A percentile compares a stretch with the other conserved stretches of the same genome.
These are phyloP conservation scores for Fusarium torreyae DNA, from an alignment of 2,329 filamentous ascomycete species.

Conservation along the genomic window DNA sequence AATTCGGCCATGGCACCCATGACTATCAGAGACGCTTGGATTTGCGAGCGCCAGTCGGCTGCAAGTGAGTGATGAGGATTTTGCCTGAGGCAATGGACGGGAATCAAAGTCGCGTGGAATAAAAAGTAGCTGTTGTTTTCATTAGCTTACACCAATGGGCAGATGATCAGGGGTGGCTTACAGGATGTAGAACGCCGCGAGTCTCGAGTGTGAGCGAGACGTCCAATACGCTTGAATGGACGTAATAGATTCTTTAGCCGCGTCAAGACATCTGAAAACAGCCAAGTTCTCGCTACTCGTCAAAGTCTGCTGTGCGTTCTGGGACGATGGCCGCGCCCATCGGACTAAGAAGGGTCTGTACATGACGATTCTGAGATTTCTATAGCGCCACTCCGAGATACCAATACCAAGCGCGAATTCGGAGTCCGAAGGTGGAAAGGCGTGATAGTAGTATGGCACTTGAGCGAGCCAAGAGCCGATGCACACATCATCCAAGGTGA, in stretches of 20 bases:
- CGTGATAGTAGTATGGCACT: constrained; percentile 31
- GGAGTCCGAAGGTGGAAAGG: constrained; percentile 13
- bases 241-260: constrained; percentile 23
- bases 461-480: constrained; percentile 37
- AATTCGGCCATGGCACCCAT: constrained; percentile 40
- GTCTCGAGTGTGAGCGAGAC: constrained; percentile 24
- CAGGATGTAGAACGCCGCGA: constrained; percentile 36
- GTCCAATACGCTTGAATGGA: constrained; percentile 33
- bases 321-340: constrained; percentile 22
- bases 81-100: constrained; percentile 28
- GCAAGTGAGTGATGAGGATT: constrained; percentile 31
- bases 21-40: constrained; percentile 31
- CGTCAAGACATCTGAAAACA: constrained; percentile 34
- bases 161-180: not conserved
- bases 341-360: constrained; percentile 34
- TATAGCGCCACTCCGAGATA: constrained; percentile 26
- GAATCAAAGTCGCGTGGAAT: constrained; percentile 36
- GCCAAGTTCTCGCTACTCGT: constrained; percentile 32
- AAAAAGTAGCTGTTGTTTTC: constrained; percentile 16
- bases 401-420: constrained; percentile 30
- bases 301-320: constrained; percentile 23
- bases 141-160: not conserved
- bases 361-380: constrained; percentile 36
- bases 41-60: constrained; percentile 34
- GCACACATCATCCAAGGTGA: constrained; percentile 29